Conservation (phyloP, 2,329 filamentous ascomycete species). For the Aspergillus tanneri region DNA sequence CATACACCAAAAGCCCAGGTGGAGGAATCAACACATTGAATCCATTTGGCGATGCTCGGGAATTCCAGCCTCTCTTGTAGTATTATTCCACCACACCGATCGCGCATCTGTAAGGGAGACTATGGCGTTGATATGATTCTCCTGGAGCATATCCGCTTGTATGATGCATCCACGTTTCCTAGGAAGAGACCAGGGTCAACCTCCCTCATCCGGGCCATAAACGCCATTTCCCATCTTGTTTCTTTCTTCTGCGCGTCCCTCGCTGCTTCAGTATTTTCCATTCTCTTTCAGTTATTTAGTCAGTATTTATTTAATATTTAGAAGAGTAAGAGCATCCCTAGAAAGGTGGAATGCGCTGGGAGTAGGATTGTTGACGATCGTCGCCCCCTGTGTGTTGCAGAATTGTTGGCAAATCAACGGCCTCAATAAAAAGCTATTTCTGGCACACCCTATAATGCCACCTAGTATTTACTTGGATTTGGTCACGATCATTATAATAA, state of each 20-base stretch:
- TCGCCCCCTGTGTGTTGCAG: no score
- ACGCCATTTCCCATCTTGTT: constrained; percentile 22
- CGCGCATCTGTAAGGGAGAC: constrained; percentile 25
- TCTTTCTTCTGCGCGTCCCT: constrained; percentile 19
- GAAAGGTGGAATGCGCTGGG: no score
- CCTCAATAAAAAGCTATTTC: no score
- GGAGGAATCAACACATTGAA: constrained; percentile 28
- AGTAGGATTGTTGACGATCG: no score
- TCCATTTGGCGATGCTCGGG: constrained; percentile 26
- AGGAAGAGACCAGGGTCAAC: constrained; percentile 29
- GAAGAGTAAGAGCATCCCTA: no score
- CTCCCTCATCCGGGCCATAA: constrained; percentile 20
- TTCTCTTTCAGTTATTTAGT: no score
- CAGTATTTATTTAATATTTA: no score
- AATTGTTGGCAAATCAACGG: no score
- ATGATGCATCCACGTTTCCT: constrained; percentile 25
- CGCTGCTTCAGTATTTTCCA: no score
- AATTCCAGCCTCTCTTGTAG: constrained; percentile 24
- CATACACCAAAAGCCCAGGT: constrained; percentile 28
- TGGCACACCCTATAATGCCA: no score
- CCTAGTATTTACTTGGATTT: no score
- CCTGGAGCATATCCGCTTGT: constrained; percentile 23
- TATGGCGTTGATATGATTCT: constrained; percentile 24
- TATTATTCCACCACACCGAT: constrained; percentile 22
- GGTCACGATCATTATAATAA: no score